phyloP scores from a whole-genome alignment of 225 moss, liverwort and hornwort species.

The Ulota crispa region DNA sequence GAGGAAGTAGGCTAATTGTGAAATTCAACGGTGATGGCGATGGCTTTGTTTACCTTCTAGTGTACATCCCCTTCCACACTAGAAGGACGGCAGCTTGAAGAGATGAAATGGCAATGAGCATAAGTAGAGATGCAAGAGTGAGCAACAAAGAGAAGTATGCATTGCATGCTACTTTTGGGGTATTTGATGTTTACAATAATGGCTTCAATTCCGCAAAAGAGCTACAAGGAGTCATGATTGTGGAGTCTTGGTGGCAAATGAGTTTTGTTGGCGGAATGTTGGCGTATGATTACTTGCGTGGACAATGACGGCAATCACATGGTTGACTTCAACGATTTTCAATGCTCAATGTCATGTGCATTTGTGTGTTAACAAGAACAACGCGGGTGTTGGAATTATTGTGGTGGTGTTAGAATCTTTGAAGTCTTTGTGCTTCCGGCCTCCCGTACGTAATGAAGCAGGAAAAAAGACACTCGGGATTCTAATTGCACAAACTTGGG shows the following conservation, averaged over 20 bases:
- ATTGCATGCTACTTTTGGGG: slow-evolving; percentile 42
- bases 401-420: neutral
- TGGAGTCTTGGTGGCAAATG: slow-evolving; percentile 41
- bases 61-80: slow-evolving; percentile 45
- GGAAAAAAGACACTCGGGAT: neutral
- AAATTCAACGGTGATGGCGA: slow-evolving; percentile 57
- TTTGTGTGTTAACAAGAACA: slow-evolving; percentile 14
- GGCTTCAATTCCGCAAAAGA: slow-evolving; percentile 52
- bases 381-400: neutral
- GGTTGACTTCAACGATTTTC: slow-evolving; percentile 57
- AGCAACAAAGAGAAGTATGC: slow-evolving; percentile 7
- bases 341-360: slow-evolving; percentile 42
- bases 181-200: slow-evolving; percentile 49
- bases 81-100: neutral
- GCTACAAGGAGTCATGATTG: slow-evolving; percentile 49
- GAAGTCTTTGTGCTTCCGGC: neutral
- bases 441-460: neutral
- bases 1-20: slow-evolving; percentile 31
- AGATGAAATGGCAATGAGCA: slow-evolving; percentile 2
- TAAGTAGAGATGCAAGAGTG: neutral
- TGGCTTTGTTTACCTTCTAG: slow-evolving; percentile 57
- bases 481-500: too few species aligned
- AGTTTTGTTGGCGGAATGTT: slow-evolving; percentile 43
- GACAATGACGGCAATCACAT: slow-evolving; percentile 53
- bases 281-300: slow-evolving; percentile 49